Conservation (phyloP, 2,329 filamentous ascomycete genomes). For the Fusarium sp. region DNA sequence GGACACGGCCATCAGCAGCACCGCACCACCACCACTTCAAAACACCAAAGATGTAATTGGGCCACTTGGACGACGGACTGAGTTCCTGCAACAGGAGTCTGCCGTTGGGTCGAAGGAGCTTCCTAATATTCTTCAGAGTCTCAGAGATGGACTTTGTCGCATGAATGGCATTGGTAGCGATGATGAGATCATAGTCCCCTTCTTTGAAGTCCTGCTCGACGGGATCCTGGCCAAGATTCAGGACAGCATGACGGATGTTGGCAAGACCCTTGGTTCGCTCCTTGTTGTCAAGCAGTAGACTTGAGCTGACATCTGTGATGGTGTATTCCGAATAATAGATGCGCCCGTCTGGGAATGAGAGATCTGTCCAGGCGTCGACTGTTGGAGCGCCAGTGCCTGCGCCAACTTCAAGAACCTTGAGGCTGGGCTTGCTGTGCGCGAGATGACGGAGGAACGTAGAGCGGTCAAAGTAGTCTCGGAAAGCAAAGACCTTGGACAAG, state of each 20-base stretch:
- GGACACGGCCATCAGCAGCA: conserved; percentile 37
- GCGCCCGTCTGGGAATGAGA: conserved; percentile 19
- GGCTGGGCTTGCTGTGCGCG: conserved; percentile 38
- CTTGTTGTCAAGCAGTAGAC: conserved; percentile 42
- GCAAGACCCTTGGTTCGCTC: conserved; percentile 37
- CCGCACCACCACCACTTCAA: conserved; percentile 52
- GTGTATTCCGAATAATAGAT: conserved; percentile 42
- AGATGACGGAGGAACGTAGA: conserved; percentile 33
- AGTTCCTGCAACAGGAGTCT: conserved; percentile 46
- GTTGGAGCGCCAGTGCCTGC: conserved; percentile 53
- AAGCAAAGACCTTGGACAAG: conserved; percentile 44
- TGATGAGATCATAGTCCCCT: conserved; percentile 1
- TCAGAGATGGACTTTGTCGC: conserved; percentile 44
- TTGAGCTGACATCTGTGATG: conserved; percentile 45
- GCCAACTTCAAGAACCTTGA: conserved; percentile 55
- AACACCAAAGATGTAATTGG: conserved; percentile 44
- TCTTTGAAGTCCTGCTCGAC: neutral
- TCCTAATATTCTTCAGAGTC: conserved; percentile 47
- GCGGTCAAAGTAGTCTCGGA: conserved; percentile 36
- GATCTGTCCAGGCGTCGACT: conserved; percentile 43
- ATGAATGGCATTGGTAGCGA: conserved; percentile 42
- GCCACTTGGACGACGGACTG: conserved; percentile 33
- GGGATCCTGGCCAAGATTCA: conserved; percentile 1
- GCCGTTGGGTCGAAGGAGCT: conserved; percentile 47
- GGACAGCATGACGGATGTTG: conserved; percentile 16